Evolutionary conservation across 2,329 filamentous ascomycete species (phyloP), one percentile per base, ranked within the genome.

Genomic region (Gaeumannomyces tritici): DNA sequence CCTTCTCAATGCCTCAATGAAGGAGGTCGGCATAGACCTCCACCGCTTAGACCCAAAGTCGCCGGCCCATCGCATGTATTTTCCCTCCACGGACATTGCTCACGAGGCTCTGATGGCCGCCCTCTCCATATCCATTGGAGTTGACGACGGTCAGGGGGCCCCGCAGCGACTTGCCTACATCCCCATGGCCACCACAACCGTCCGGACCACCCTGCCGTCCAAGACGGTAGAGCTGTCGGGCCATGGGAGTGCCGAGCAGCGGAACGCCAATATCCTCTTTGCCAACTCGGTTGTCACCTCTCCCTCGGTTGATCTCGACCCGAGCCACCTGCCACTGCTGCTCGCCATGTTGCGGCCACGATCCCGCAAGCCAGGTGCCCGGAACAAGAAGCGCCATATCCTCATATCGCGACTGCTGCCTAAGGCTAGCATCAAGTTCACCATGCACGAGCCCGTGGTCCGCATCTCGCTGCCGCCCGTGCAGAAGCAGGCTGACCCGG

Each of bases 11-110:
- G 83, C 93, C 57, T 92, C 93, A 8, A 96, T 96, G 84, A 98
- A 99, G 73, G 96, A 99, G 73, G 86, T 99, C 55, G 93, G 93
- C 64, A 84, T 99, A 71, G 95, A 99, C 71, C 79, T 99, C 55
- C 89, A 98, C 72, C 87, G 93, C 27, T 83, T 99, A 62, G 93
- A 99, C 72, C 89, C 91, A 55, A 93, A 91, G 69, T 96, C 93
- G 21, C 92, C 95, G 0, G 92, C 93, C 0, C 95, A 99, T 79
- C 87, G 95, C 66, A 99, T 98, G 95, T 98, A 99, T 75, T 99
- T 99, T 71, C 90, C 93, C 2, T 86, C 89, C 27, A 89, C 91
- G 65, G 95, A 97, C 71, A 87, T 97, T 69, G 95, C 95, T 15
- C 95, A 99, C 73, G 93, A 99, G 78, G 95, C 93, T 13, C 81